phyloP scores from a whole-genome alignment of 2,329 filamentous ascomycete genomes.

The Phialophora macrospora region DNA sequence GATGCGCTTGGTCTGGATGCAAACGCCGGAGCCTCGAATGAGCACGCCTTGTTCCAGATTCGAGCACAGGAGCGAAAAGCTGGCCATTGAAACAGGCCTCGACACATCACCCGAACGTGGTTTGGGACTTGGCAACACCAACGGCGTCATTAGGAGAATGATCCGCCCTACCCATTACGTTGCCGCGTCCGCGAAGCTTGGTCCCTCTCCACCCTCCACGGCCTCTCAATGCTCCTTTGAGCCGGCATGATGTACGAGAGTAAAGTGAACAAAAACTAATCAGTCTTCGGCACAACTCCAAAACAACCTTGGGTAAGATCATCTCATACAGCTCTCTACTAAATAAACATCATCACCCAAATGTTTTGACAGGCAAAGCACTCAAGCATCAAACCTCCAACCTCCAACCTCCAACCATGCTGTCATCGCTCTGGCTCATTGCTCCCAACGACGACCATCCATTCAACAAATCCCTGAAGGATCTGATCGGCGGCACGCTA shows the following conservation, averaged over 20 bases:
- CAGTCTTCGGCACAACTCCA: neutral
- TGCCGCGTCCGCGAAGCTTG: neutral
- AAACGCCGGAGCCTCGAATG: neutral
- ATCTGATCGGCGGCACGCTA: slow-evolving; percentile 28
- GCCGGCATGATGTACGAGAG: neutral
- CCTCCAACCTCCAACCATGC: neutral
- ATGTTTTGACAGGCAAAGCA: neutral
- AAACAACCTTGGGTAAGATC: neutral
- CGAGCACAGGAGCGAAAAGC: neutral
- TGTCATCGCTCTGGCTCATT: slow-evolving; percentile 32
- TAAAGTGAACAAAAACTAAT: neutral
- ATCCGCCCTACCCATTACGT: neutral
- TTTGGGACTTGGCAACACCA: neutral
- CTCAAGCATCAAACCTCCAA: neutral
- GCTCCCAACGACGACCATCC: slow-evolving; percentile 24
- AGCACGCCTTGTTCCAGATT: neutral
- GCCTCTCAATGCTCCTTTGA: neutral
- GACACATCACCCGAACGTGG: neutral
- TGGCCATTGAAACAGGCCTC: neutral
- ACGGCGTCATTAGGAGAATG: neutral
- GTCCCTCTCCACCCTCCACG: neutral
- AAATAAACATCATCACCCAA: neutral
- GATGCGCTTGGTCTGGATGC: neutral
- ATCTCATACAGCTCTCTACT: neutral
- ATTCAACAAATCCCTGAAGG: slow-evolving; percentile 30